Conservation (phyloP, 2,329 filamentous ascomycete species). For the Aspergillus proliferans region DNA sequence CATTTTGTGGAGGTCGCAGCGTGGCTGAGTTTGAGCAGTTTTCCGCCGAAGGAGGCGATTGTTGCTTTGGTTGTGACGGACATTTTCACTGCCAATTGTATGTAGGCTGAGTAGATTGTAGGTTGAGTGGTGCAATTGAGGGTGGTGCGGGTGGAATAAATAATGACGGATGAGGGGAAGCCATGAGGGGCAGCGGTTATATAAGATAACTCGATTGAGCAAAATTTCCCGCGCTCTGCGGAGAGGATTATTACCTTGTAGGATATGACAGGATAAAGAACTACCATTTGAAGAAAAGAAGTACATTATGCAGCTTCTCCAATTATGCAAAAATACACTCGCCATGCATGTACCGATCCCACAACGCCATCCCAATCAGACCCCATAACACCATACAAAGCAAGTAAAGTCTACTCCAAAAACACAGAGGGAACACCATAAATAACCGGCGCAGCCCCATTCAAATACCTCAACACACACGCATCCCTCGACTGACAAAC, state of each 20-base stretch:
- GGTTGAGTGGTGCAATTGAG: background rate
- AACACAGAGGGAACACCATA: constrained; percentile 87
- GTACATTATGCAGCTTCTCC: background rate
- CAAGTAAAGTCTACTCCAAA: constrained; percentile 39
- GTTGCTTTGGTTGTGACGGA: constrained; percentile 82
- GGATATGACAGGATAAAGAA: background rate
- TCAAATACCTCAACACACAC: constrained; percentile 87
- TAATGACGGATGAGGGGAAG: constrained; percentile 22
- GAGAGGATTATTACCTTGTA: background rate
- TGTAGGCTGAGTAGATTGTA: background rate
- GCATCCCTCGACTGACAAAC: constrained; percentile 66
- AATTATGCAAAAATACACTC: background rate
- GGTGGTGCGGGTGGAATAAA: constrained; percentile 2
- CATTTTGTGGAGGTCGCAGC: constrained; percentile 70
- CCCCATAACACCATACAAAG: background rate
- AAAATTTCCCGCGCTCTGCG: background rate
- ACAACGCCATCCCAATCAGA: background rate
- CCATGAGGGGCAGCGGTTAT: background rate
- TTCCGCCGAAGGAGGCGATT: constrained; percentile 87
- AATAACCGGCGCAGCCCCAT: constrained; percentile 85
- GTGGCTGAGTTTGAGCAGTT: constrained; percentile 90
- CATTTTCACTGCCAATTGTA: constrained; percentile 46
- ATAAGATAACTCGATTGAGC: background rate
- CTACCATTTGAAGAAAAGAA: background rate
- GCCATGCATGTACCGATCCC: background rate